phyloP scores from a whole-genome alignment of 2,329 filamentous ascomycete species.

The Taxawa tesnikishii region DNA sequence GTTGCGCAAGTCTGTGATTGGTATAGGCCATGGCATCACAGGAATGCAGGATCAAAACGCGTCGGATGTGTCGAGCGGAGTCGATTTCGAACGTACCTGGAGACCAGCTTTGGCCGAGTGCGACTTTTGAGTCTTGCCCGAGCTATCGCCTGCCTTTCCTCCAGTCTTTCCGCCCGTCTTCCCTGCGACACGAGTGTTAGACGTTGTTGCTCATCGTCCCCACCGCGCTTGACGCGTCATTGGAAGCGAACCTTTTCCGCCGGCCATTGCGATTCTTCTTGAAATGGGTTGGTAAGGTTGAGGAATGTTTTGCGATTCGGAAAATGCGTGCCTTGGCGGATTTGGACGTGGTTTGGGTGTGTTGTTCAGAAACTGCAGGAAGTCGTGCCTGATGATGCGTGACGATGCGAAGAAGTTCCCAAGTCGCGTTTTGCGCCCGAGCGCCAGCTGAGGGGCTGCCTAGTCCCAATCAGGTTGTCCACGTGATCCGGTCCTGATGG shows the following conservation, averaged over 20 bases:
- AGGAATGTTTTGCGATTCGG: neutral
- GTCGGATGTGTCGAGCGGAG: slow-evolving; percentile 1
- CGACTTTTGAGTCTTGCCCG: slow-evolving; percentile 82
- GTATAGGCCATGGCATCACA: slow-evolving; percentile 2
- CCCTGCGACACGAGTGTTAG: slow-evolving; percentile 25
- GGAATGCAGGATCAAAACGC: neutral
- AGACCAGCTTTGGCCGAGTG: slow-evolving; percentile 91
- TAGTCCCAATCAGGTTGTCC: neutral
- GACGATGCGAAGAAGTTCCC: neutral
- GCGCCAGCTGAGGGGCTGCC: neutral
- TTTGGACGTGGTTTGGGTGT: neutral
- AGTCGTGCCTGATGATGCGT: neutral
- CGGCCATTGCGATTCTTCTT: slow-evolving; percentile 44
- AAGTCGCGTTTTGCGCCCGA: neutral
- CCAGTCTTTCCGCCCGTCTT: slow-evolving; percentile 75
- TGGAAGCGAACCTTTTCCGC: slow-evolving; percentile 73
- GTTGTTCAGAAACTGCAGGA: neutral
- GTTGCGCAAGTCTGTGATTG: no score
- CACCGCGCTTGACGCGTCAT: slow-evolving; percentile 10
- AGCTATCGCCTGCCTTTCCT: slow-evolving; percentile 56
- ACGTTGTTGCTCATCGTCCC: slow-evolving; percentile 12
- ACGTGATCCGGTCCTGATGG: neutral
- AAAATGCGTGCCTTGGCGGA: neutral
- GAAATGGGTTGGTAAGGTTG: neutral
- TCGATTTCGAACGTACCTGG: slow-evolving; percentile 57